Percentiles rank a stretch among this genome's conserved stretches.
These are phyloP conservation scores for Monosporascus sp. DNA, from an alignment of 2,329 filamentous ascomycete genomes.

Conservation along the genomic window DNA sequence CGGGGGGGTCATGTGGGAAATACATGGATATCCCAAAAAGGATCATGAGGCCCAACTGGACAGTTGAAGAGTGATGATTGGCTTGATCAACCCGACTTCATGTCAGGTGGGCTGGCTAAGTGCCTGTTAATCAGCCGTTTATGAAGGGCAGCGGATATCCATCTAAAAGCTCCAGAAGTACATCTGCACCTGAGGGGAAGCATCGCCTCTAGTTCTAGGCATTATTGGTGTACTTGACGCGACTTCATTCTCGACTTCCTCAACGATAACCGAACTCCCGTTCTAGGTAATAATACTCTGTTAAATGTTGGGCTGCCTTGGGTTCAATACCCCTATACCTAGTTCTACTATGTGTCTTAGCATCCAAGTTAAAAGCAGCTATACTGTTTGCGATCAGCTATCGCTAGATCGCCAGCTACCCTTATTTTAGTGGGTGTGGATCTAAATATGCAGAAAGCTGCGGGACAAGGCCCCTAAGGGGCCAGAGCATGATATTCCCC, in stretches of 20 bases:
- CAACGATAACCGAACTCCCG: too few species aligned
- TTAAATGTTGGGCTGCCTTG: too few species aligned
- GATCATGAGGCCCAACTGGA: background rate
- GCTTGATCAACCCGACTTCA: background rate
- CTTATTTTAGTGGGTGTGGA: background rate
- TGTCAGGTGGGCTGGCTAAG: background rate
- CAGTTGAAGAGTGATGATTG: background rate
- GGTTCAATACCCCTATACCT: background rate
- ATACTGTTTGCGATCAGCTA: background rate
- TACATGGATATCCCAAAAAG: background rate
- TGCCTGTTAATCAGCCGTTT: background rate
- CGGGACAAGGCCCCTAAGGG: background rate
- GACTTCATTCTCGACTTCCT: too few species aligned
- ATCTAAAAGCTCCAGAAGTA: too few species aligned
- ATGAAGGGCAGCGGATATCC: too few species aligned
- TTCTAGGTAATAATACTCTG: too few species aligned
- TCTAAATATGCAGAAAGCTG: background rate
- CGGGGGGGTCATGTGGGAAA: background rate
- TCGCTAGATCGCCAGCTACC: background rate
- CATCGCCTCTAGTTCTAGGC: too few species aligned
- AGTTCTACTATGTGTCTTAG: background rate
- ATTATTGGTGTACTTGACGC: too few species aligned
- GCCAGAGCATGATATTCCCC: too few species aligned
- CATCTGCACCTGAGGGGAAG: too few species aligned
- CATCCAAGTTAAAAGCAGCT: too few species aligned